Conservation (phyloP, 2,329 filamentous ascomycete species). For the Xylariales sp. region DNA sequence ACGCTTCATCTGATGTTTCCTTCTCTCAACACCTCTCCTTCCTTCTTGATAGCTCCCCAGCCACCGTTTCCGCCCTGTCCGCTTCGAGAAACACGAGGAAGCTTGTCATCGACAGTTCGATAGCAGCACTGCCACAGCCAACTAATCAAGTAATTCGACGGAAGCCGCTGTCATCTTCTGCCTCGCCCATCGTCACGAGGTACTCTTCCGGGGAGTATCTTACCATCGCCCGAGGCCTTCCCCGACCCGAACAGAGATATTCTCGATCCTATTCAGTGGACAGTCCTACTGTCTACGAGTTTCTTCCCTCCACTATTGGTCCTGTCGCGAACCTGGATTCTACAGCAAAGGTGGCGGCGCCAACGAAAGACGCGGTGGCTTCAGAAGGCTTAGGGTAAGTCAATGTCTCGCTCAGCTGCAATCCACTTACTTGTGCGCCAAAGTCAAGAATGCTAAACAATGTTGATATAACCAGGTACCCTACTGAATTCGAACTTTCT, state of each 20-base stretch:
- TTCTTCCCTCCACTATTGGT: slow-evolving; percentile 28
- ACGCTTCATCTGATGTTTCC: slow-evolving; percentile 33
- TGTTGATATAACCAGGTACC: slow-evolving; percentile 23
- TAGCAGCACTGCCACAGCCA: slow-evolving; percentile 15
- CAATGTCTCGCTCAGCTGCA: slow-evolving; percentile 24
- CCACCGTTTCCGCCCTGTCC: slow-evolving; percentile 24
- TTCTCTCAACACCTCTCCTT: slow-evolving; percentile 15
- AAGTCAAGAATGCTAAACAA: slow-evolving; percentile 4
- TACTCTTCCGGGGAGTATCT: slow-evolving; percentile 39
- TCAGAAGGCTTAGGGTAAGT: slow-evolving; percentile 22
- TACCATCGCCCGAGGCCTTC: slow-evolving; percentile 33
- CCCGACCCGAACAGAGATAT: slow-evolving; percentile 48
- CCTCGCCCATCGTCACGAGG: slow-evolving; percentile 45
- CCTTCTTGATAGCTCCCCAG: slow-evolving; percentile 20
- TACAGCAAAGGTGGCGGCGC: slow-evolving; percentile 7
- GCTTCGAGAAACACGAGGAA: slow-evolving; percentile 26
- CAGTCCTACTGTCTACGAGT: slow-evolving; percentile 60
- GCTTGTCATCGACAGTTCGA: slow-evolving; percentile 21
- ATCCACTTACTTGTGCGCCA: slow-evolving; percentile 14
- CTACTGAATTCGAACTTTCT: slow-evolving; percentile 17
- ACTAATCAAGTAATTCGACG: slow-evolving; percentile 43
- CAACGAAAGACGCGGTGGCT: background rate
- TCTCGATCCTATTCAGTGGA: slow-evolving; percentile 52
- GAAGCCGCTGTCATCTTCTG: slow-evolving; percentile 55
- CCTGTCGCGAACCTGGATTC: slow-evolving; percentile 10